Evolutionary conservation across 768 basidiomycete genomes (phyloP).

Genomic region (Tulasnella calospora): DNA sequence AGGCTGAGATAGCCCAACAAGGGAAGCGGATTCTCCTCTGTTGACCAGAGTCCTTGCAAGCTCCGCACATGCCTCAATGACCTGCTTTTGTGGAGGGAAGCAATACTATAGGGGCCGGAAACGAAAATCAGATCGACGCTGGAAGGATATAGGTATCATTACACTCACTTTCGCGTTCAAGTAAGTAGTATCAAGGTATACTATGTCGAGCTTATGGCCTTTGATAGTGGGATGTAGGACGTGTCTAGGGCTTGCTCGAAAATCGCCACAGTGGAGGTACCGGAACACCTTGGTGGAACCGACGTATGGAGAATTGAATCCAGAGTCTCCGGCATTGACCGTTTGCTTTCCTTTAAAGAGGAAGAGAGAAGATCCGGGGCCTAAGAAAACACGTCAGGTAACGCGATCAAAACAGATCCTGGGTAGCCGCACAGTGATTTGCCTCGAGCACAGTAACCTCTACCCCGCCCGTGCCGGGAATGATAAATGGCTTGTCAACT

Average conservation of each 20-base stretch:
- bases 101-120: conserved; percentile 56
- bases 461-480: conserved; percentile 82
- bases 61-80: conserved; percentile 87
- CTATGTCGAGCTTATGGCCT: conserved; percentile 74
- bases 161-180: conserved; percentile 68
- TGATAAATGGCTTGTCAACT: conserved; percentile 63
- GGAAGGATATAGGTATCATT: neutral
- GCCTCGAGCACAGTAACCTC: conserved; percentile 92
- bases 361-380: conserved; percentile 90
- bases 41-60: conserved; percentile 58
- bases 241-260: conserved; percentile 84
- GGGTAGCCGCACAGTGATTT: conserved; percentile 69
- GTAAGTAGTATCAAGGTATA: conserved; percentile 96
- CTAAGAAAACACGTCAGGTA: conserved; percentile 28
- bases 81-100: conserved; percentile 92
- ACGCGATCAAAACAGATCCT: neutral
- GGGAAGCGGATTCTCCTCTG: neutral
- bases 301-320: conserved; percentile 63
- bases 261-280: conserved; percentile 95
- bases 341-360: conserved; percentile 92
- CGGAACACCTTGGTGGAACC: conserved; percentile 68
- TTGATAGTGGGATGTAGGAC: conserved; percentile 77
- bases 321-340: conserved; percentile 77
- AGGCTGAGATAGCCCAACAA: neutral
- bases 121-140: neutral